Percentiles rank a stretch among this genome's conserved stretches.
Evolutionary conservation across 2,329 filamentous ascomycete species (phyloP).

Genomic region (Cladosporium sp.): DNA sequence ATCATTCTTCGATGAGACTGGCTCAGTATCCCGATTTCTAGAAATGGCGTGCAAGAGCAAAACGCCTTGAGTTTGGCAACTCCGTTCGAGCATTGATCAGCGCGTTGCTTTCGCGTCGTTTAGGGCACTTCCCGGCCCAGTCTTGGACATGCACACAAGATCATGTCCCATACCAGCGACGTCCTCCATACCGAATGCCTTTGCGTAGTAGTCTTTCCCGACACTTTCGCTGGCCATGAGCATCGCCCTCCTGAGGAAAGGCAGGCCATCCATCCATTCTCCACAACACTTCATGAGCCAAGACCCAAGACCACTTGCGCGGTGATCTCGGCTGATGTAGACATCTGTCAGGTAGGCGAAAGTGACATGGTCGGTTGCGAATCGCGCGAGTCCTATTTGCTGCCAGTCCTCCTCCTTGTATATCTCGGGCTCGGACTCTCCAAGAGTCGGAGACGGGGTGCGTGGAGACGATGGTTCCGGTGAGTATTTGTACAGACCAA

Average conservation of each 20-base stretch:
- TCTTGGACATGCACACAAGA: constrained; percentile 24
- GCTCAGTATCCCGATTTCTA: not conserved
- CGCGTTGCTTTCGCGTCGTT: not conserved
- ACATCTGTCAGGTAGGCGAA: constrained; percentile 35
- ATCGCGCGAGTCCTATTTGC: constrained; percentile 35
- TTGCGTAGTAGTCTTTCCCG: constrained; percentile 29
- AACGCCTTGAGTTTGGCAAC: not conserved
- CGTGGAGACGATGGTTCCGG: constrained; percentile 30
- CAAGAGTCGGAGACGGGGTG: constrained; percentile 29
- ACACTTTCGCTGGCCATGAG: constrained; percentile 27
- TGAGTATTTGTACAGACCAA: constrained; percentile 32
- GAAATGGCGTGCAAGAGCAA: not conserved
- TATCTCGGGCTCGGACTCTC: constrained; percentile 13
- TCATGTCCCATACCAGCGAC: constrained; percentile 23
- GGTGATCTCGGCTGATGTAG: constrained; percentile 27
- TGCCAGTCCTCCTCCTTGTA: constrained; percentile 21
- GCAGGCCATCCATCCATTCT: constrained; percentile 28
- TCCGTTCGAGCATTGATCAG: not conserved
- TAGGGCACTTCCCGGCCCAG: constrained; percentile 11
- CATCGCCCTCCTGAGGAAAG: constrained; percentile 28
- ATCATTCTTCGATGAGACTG: not conserved
- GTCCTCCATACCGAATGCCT: constrained; percentile 28
- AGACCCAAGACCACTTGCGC: constrained; percentile 28
- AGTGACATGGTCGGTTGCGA: constrained; percentile 34
- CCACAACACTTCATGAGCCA: constrained; percentile 32